phyloP scores from a whole-genome alignment of 768 basidiomycete species.

The Termitomyces sp. region DNA sequence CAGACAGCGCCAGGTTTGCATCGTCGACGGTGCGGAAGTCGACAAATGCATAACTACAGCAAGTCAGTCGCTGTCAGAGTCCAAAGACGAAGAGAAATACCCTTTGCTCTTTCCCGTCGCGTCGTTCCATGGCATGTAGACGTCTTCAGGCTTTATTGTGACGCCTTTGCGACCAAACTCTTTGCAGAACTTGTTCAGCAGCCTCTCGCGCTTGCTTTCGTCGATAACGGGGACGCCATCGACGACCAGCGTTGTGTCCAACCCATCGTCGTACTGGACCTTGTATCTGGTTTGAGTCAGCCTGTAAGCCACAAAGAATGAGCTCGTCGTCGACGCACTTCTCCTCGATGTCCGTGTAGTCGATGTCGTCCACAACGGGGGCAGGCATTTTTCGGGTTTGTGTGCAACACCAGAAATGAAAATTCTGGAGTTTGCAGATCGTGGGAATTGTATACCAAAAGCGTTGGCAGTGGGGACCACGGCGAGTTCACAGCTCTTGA shows the following conservation, averaged over 20 bases:
- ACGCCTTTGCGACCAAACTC: constrained; percentile 82
- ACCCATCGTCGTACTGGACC: constrained; percentile 76
- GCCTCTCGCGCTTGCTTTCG: constrained; percentile 74
- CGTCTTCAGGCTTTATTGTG: constrained; percentile 67
- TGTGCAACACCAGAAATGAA: neutral
- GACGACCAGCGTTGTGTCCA: constrained; percentile 90
- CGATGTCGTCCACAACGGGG: constrained; percentile 61
- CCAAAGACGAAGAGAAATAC: constrained; percentile 36
- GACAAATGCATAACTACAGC: constrained; percentile 71
- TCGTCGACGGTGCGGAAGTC: constrained; percentile 71
- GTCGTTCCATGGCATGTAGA: constrained; percentile 88
- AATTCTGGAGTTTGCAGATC: constrained; percentile 2
- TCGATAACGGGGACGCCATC: constrained; percentile 93
- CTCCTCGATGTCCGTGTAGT: constrained; percentile 84
- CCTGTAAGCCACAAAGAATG: constrained; percentile 1
- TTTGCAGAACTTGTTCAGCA: constrained; percentile 76
- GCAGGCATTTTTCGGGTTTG: constrained; percentile 37
- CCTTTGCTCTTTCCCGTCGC: constrained; percentile 85
- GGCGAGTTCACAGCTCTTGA: neutral
- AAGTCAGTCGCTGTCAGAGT: neutral
- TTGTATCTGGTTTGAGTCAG: constrained; percentile 56
- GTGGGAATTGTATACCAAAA: constrained; percentile 10
- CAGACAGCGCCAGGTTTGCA: constrained; percentile 58
- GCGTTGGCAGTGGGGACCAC: neutral
- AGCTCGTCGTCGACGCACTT: constrained; percentile 45